These are phyloP conservation scores for Raddia distichophylla DNA, from an alignment of 176 grass and related monocot species.

Conservation along the genomic window DNA sequence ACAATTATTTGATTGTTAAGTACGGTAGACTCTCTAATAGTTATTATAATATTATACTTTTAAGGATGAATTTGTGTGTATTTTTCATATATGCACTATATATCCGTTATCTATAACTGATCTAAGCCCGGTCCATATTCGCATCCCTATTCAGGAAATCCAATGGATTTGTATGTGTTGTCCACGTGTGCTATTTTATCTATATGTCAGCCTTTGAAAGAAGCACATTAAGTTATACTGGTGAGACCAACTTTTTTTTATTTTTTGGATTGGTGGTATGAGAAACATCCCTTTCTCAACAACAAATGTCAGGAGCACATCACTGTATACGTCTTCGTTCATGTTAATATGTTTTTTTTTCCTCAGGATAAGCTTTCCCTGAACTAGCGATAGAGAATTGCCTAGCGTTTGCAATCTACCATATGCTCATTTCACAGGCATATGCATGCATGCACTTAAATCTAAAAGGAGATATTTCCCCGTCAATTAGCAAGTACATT, in stretches of 20 bases:
- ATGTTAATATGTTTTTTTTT: constrained; percentile 15
- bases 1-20: too few species aligned
- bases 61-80: too few species aligned
- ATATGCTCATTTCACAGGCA: neutral
- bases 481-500: constrained; percentile 1
- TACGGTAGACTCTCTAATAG: too few species aligned
- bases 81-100: too few species aligned
- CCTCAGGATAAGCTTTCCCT: neutral
- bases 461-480: neutral
- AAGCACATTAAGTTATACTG: constrained; percentile 5
- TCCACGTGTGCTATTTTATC: neutral
- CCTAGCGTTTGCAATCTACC: too few species aligned
- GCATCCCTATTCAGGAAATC: neutral
- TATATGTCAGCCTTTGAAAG: neutral
- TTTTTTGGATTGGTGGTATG: neutral
- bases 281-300: neutral
- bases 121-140: too few species aligned
- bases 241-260: neutral
- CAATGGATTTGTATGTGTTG: too few species aligned
- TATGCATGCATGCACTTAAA: constrained; percentile 13
- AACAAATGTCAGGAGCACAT: neutral
- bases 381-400: neutral
- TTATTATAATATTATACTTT: too few species aligned
- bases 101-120: too few species aligned
- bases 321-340: neutral